Base-by-base conservation (phyloP, 768 basidiomycete genomes). In the Lactarius pseudohatsudake region DNA sequence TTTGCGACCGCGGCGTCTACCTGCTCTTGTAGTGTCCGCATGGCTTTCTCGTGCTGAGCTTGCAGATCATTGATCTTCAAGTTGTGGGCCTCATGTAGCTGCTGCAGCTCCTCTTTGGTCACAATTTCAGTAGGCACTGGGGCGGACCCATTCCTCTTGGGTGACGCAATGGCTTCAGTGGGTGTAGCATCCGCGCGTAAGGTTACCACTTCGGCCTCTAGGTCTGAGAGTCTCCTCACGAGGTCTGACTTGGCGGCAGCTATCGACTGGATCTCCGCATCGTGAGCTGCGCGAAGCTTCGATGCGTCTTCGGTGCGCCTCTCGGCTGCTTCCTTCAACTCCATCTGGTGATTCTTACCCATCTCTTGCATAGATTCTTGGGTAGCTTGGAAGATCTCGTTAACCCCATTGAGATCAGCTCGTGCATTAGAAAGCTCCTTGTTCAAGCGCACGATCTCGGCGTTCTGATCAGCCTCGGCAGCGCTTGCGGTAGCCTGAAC, bases 71-170 rank as follows among this genome's bases (percentile, higher is more conserved):
- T 79, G 70, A 95, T 74, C 79, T 89, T 94, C 68, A 89, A 80
- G 74, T 90, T 91, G 75, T 95, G 93, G 6, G 93, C 93, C 75
- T 92, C 89, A 69, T 94, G 90, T 73, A 91, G 77, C 72, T 81
- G 84, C 74, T 87, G 85, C 47, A 95, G 77, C 64, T 94, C 92
- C 69, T 92, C 91, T 71, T 86, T 88, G 41, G 90, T 84, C 9
- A 92, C 85, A 18, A 80, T 82, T 28, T 75, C 69, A 10, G 81
- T 77, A 1, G 81, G 78, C 57, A 80, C 76, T 50, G 77, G 74
- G 26, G 76, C 72, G 1, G 74, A 77, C 16, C 85, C 86, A 67
- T 88, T 90, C 67, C 76, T 83, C 76, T 84, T 87, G 4, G 86
- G 82, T 3, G 83, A 74, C 34, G 79, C 74, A n/a, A 77, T 70